phyloP scores from a whole-genome alignment of 2,329 filamentous ascomycete genomes.

The Teratosphaeria epicoccoides region DNA sequence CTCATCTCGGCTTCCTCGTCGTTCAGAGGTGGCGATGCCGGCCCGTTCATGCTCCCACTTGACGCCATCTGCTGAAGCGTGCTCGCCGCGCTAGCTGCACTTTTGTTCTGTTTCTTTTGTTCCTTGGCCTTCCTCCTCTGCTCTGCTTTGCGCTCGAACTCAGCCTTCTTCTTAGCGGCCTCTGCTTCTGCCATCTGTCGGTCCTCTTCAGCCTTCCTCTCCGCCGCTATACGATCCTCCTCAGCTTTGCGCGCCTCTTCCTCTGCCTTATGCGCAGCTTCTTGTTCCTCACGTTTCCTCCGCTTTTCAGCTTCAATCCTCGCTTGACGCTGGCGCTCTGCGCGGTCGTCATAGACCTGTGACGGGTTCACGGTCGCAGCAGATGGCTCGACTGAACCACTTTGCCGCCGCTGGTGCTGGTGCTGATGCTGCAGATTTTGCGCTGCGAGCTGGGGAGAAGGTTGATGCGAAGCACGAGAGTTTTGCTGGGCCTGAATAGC shows the following conservation, averaged over 20 bases:
- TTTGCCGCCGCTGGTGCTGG: slow-evolving; percentile 14
- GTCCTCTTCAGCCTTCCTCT: slow-evolving; percentile 16
- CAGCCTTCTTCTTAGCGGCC: slow-evolving; percentile 8
- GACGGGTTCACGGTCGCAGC: slow-evolving; percentile 42
- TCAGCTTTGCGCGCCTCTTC: slow-evolving; percentile 25
- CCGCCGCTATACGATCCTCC: slow-evolving; percentile 22
- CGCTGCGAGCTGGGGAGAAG: slow-evolving; percentile 18
- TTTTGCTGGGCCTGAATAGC: slow-evolving; percentile 20
- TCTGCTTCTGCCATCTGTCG: slow-evolving; percentile 16
- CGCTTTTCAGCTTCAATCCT: slow-evolving; percentile 22
- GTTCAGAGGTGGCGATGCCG: slow-evolving; percentile 14
- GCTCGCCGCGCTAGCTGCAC: slow-evolving; percentile 11
- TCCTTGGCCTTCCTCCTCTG: slow-evolving; percentile 21
- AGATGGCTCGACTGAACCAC: slow-evolving; percentile 21
- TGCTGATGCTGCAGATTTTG: slow-evolving; percentile 8
- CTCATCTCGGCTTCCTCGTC: slow-evolving; percentile 43
- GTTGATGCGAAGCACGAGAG: slow-evolving; percentile 14
- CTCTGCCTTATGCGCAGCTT: slow-evolving; percentile 20
- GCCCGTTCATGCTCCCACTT: slow-evolving; percentile 4
- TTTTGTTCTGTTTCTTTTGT: slow-evolving; percentile 10
- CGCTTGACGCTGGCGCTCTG: slow-evolving; percentile 36
- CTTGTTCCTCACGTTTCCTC: slow-evolving; percentile 21
- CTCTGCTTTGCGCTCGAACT: slow-evolving; percentile 17
- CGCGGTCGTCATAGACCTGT: slow-evolving; percentile 44
- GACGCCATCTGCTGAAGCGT: slow-evolving; percentile 11